Evolutionary conservation across 2,329 filamentous ascomycete genomes (phyloP), one percentile per base, ranked within the genome.

Genomic region (Chrysosporium queenslandicum): DNA sequence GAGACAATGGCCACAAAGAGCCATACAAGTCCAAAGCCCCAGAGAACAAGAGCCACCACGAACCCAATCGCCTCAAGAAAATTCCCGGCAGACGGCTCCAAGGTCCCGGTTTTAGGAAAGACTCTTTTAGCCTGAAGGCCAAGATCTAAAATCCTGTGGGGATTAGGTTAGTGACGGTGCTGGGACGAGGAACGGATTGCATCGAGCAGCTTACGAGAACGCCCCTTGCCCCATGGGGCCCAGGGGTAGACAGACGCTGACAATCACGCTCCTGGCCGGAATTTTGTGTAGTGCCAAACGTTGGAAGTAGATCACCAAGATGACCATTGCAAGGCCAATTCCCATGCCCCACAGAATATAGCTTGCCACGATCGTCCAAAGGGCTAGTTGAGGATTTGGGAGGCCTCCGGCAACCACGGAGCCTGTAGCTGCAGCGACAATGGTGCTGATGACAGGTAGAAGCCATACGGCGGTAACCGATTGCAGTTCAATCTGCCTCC

Each of bases 291-390:
- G 64, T 2, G 78, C 81, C 21, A 88, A 72, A 12, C 83, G 80
- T 53, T 83, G 79, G 58, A 85, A 83, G 67, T 87, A 87, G 45
- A 87, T 77, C 4, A 78, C 79, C 39, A 86, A 72, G 6, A 85
- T 76, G 56, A 78, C 77, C 65, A 83, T 73, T 0, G 82, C 78
- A 42, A 87, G 67, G 0, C 78, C 77, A 0, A 77, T 69, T 2
- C 82, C 80, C 49, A 83, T 79, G 0, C 83, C 83, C 82, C 81
- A 86, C 54, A 87, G 76, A n/a, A 85, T 70, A 64, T 87, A 88
- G 21, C 77, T 82, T 14, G 72, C 71, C 20, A 87, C 68, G 18
- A 87, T 62, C 0, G 84, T 87, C 53, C 76, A 77, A 11, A 85
- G 68, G 4, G 80, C 81, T 56, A 81, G 73, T 29, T 75, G 66